Evolutionary conservation across 208 protist genomes (phyloP).

Genomic region (Trypanosoma cruzi): DNA sequence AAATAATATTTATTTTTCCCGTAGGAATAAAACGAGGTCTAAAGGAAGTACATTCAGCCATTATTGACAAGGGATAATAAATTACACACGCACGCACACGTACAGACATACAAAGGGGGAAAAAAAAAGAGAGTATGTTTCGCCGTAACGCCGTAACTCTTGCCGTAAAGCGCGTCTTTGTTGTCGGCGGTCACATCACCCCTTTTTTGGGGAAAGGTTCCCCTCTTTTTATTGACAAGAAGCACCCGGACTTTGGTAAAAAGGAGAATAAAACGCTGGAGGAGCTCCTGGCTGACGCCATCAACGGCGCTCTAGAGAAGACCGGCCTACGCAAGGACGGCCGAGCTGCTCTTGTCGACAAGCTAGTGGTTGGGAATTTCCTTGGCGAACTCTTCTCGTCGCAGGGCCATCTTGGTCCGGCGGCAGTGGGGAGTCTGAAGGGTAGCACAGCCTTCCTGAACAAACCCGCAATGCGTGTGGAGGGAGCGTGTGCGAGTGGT

Average conservation of each 20-base stretch:
- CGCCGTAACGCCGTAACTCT: background rate
- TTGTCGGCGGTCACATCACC: constrained; percentile 86
- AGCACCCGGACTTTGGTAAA: constrained; percentile 90
- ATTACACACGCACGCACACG: constrained; percentile 1
- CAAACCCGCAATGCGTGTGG: constrained; percentile 83
- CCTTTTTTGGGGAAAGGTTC: constrained; percentile 92
- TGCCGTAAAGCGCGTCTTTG: constrained; percentile 61
- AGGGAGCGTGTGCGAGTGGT: constrained; percentile 92
- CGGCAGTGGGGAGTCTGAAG: constrained; percentile 55
- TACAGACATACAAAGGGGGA: constrained; percentile 11
- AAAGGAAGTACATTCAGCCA: too few species aligned
- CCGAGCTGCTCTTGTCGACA: constrained; percentile 72
- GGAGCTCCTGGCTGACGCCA: constrained; percentile 62
- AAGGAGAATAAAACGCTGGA: constrained; percentile 87
- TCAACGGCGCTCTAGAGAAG: constrained; percentile 57
- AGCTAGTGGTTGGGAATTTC: constrained; percentile 86
- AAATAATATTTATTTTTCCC: too few species aligned
- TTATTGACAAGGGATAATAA: background rate
- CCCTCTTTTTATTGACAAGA: constrained; percentile 92
- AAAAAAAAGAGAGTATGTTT: constrained; percentile 21
- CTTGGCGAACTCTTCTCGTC: constrained; percentile 86
- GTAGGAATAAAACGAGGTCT: too few species aligned
- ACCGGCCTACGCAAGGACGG: constrained; percentile 36
- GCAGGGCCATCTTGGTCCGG: constrained; percentile 90
- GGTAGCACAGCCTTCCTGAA: constrained; percentile 42